phyloP scores from a whole-genome alignment of 1,284 basidiomycete genomes.

The Ceratobasidium sp. region DNA sequence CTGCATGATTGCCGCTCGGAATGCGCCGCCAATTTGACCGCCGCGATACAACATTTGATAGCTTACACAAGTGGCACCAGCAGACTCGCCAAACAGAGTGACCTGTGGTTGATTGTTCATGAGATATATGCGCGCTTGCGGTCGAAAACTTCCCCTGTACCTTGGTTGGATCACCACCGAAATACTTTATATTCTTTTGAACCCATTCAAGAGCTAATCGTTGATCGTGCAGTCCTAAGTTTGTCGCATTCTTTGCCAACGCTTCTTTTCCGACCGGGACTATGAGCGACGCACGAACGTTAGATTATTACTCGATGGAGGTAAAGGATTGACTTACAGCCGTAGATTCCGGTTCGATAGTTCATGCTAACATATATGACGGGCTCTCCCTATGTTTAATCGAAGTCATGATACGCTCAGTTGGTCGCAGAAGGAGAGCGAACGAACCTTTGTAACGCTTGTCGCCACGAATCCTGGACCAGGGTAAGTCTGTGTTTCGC shows the following conservation, averaged over 20 bases:
- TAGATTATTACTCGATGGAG: too few species aligned
- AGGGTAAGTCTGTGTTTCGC: slow-evolving; percentile 27
- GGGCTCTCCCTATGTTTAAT: slow-evolving; percentile 1
- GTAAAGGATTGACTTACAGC: neutral
- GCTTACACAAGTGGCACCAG: slow-evolving; percentile 27
- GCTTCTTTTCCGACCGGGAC: slow-evolving; percentile 25
- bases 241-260: neutral
- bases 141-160: slow-evolving; percentile 43
- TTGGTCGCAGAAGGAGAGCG: too few species aligned
- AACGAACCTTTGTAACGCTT: slow-evolving; percentile 22
- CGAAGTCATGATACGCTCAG: too few species aligned
- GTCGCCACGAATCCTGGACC: slow-evolving; percentile 20
- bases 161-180: slow-evolving; percentile 63
- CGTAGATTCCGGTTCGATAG: slow-evolving; percentile 23
- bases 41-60: slow-evolving; percentile 32
- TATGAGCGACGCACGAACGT: neutral
- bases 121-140: neutral
- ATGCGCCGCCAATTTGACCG: slow-evolving; percentile 13
- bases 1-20: slow-evolving; percentile 37
- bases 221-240: slow-evolving; percentile 23
- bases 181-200: slow-evolving; percentile 61
- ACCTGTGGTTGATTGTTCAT: neutral
- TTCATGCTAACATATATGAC: slow-evolving; percentile 21
- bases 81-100: slow-evolving; percentile 38
- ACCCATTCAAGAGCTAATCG: slow-evolving; percentile 64